phyloP scores from a whole-genome alignment of 345 rosid species.

The Chamaenerion angustifolium region DNA sequence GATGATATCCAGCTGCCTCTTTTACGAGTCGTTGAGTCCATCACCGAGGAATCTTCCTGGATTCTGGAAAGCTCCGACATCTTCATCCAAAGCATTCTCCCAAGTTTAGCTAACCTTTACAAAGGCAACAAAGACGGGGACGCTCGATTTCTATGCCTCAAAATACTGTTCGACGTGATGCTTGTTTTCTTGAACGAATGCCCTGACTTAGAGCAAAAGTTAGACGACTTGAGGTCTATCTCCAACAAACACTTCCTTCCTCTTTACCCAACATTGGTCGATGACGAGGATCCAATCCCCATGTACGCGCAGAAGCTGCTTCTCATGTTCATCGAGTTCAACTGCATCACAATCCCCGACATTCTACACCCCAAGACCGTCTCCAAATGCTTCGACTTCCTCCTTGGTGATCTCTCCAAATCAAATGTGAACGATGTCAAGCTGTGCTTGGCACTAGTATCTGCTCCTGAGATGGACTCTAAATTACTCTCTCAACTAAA shows the following conservation, averaged over 20 bases:
- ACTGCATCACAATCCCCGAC: conserved; percentile 57
- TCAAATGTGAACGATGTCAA: conserved; percentile 89
- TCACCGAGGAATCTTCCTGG: conserved; percentile 54
- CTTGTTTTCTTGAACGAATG: conserved; percentile 58
- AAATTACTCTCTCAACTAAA: conserved; percentile 72
- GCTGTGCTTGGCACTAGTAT: conserved; percentile 75
- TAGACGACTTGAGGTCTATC: conserved; percentile 49
- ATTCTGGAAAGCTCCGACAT: conserved; percentile 42
- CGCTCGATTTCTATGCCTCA: conserved; percentile 83
- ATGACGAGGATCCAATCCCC: conserved; percentile 97
- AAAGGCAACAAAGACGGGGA: conserved; percentile 88
- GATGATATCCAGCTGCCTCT: conserved; percentile 92
- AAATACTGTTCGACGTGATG: conserved; percentile 78
- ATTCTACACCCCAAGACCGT: conserved; percentile 72
- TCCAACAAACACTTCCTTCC: conserved; percentile 82
- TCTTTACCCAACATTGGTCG: conserved; percentile 77
- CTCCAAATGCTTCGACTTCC: conserved; percentile 81
- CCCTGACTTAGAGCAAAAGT: conserved; percentile 30
- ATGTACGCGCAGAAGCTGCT: conserved; percentile 92
- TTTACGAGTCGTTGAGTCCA: conserved; percentile 66
- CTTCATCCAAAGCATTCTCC: conserved; percentile 58
- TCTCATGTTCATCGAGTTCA: conserved; percentile 76
- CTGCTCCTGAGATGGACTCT: conserved; percentile 93
- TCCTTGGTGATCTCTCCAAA: conserved; percentile 73
- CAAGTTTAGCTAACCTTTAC: conserved; percentile 61